These are phyloP conservation scores for Boletus sp. DNA, from an alignment of 768 basidiomycete genomes.

Conservation along the genomic window DNA sequence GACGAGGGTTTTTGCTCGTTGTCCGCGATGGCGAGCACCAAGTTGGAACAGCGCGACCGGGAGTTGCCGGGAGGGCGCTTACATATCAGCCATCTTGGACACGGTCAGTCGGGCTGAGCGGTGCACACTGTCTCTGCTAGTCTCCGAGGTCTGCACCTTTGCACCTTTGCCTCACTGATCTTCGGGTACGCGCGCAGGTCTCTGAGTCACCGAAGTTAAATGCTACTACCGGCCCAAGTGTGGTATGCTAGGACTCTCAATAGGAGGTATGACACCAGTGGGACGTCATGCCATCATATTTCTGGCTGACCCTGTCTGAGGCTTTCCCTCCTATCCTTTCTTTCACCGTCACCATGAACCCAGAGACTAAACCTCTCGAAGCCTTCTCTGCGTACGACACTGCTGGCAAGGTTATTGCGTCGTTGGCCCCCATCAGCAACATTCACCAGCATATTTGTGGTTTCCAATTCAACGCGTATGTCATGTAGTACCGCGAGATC, in stretches of 20 bases:
- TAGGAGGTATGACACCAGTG: conserved; percentile 6
- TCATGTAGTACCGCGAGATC: not conserved
- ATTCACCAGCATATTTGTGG: conserved; percentile 32
- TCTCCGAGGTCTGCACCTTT: not conserved
- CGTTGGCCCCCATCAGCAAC: conserved; percentile 35
- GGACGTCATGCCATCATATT: conserved; percentile 2
- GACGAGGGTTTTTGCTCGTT: conserved; percentile 31
- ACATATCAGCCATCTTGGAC: not conserved
- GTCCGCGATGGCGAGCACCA: conserved; percentile 31
- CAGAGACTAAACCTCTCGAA: conserved; percentile 25
- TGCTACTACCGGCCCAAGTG: not conserved
- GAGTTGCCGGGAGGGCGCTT: conserved; percentile 26
- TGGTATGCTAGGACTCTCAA: not conserved
- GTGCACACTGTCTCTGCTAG: not conserved
- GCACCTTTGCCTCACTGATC: not conserved
- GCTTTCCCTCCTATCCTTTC: not conserved
- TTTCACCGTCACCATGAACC: conserved; percentile 20
- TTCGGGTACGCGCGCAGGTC: not conserved
- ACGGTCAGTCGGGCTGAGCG: not conserved
- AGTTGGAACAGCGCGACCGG: conserved; percentile 14
- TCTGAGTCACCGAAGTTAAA: not conserved
- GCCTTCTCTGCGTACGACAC: conserved; percentile 22
- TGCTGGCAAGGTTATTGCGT: conserved; percentile 28
- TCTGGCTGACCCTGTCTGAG: not conserved
- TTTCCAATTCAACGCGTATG: conserved; percentile 35